Evolutionary conservation across 257 asterid genomes (phyloP).

Genomic region (Oldenlandia corymbosa): DNA sequence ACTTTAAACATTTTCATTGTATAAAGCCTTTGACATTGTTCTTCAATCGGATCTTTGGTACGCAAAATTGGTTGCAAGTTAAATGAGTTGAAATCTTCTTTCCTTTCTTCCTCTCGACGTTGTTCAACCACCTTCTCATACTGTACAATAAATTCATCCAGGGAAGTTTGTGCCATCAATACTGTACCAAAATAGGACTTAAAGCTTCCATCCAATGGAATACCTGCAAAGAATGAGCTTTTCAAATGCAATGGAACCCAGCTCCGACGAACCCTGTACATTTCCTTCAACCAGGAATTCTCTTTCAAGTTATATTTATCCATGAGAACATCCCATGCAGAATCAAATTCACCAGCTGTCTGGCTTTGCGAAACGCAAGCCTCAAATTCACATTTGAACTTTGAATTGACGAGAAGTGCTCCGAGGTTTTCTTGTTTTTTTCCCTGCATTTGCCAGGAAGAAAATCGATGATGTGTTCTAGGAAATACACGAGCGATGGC

Average conservation of each 20-base stretch:
- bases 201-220: slow-evolving; percentile 72
- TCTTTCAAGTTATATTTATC: slow-evolving; percentile 61
- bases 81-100: slow-evolving; percentile 76
- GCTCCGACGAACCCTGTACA: slow-evolving; percentile 69
- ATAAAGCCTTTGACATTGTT: slow-evolving; percentile 82
- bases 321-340: slow-evolving; percentile 72
- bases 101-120: slow-evolving; percentile 75
- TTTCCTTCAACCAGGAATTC: slow-evolving; percentile 68
- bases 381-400: slow-evolving; percentile 79
- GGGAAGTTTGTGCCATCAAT: slow-evolving; percentile 59
- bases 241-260: slow-evolving; percentile 75
- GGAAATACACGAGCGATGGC: slow-evolving; percentile 70
- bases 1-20: slow-evolving; percentile 68
- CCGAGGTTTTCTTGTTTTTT: slow-evolving; percentile 72
- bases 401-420: slow-evolving; percentile 48
- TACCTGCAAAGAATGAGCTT: slow-evolving; percentile 85
- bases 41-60: slow-evolving; percentile 94
- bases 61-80: slow-evolving; percentile 67
- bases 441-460: slow-evolving; percentile 68
- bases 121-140: slow-evolving; percentile 77
- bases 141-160: slow-evolving; percentile 51
- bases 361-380: slow-evolving; percentile 69
- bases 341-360: slow-evolving; percentile 68
- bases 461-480: slow-evolving; percentile 74
- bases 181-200: slow-evolving; percentile 57